Conservation (phyloP, 805 yeast genomes). For the Teunomyces cretensis region DNA sequence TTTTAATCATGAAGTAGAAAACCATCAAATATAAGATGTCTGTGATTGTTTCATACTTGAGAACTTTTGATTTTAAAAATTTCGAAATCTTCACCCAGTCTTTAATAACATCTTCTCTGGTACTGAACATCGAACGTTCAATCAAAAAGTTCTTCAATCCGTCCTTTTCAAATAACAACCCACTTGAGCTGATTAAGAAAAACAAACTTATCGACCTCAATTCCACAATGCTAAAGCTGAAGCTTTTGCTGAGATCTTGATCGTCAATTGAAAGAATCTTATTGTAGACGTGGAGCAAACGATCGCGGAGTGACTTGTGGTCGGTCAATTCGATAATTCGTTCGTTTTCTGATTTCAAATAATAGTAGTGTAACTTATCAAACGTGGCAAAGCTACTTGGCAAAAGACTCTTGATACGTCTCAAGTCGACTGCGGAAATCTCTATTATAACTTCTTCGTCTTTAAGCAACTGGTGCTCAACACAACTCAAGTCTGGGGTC, state of each 20-base stretch:
- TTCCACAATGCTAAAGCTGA: slow-evolving; percentile 10
- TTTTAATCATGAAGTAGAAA: slow-evolving; percentile 25
- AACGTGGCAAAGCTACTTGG: slow-evolving; percentile 8
- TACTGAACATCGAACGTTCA: slow-evolving; percentile 7
- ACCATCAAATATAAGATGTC: slow-evolving; percentile 24
- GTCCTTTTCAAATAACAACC: slow-evolving; percentile 14
- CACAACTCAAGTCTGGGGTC: not conserved
- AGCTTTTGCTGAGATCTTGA: slow-evolving; percentile 6
- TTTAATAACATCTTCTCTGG: slow-evolving; percentile 14
- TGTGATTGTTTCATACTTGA: slow-evolving; percentile 18
- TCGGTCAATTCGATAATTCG: slow-evolving; percentile 4
- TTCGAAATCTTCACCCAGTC: slow-evolving; percentile 18
- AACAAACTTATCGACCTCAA: slow-evolving; percentile 16
- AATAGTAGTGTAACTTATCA: slow-evolving; percentile 4
- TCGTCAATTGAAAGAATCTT: slow-evolving; percentile 5
- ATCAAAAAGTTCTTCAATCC: slow-evolving; percentile 7
- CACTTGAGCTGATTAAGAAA: slow-evolving; percentile 21
- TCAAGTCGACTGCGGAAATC: slow-evolving; percentile 9
- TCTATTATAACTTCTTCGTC: slow-evolving; percentile 5
- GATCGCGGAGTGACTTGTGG: slow-evolving; percentile 1
- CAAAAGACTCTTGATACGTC: slow-evolving; percentile 6
- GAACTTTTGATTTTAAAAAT: slow-evolving; percentile 14
- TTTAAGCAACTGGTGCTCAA: slow-evolving; percentile 4
- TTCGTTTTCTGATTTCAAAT: slow-evolving; percentile 6
- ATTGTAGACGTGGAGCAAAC: slow-evolving; percentile 5